phyloP scores from a whole-genome alignment of 1,284 basidiomycete species.

The Pterulicium gracile region DNA sequence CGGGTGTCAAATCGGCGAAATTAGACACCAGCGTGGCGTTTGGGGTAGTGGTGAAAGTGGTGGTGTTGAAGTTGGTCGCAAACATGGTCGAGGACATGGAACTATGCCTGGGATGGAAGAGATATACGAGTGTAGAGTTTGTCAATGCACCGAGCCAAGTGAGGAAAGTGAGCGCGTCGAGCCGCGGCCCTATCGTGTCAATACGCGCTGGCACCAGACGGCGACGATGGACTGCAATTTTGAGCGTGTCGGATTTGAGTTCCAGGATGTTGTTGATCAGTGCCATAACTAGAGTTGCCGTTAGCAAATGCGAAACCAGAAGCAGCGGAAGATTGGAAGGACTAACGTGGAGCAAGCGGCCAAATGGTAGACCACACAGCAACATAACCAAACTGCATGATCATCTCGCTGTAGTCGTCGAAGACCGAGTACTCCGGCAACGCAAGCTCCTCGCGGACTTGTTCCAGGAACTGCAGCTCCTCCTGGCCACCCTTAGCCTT shows the following conservation, averaged over 20 bases:
- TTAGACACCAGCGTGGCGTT: neutral
- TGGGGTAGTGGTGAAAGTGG: neutral
- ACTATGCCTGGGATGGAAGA: conserved; percentile 43
- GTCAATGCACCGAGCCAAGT: conserved; percentile 81
- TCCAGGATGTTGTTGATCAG: conserved; percentile 87
- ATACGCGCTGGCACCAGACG: conserved; percentile 80
- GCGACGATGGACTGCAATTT: conserved; percentile 80
- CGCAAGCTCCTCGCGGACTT: conserved; percentile 67
- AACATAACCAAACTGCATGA: conserved; percentile 90
- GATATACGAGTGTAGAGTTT: conserved; percentile 79
- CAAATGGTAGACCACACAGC: conserved; percentile 90
- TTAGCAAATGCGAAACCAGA: conserved; percentile 11
- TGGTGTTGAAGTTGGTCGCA: neutral
- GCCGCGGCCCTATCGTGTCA: conserved; percentile 92
- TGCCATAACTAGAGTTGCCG: conserved; percentile 42
- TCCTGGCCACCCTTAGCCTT: conserved; percentile 43
- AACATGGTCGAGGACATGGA: neutral
- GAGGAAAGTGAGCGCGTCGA: conserved; percentile 80
- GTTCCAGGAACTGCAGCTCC: conserved; percentile 67
- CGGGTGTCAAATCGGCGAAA: neutral
- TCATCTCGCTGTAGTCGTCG: conserved; percentile 91
- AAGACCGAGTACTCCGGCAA: conserved; percentile 78
- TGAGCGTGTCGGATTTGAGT: conserved; percentile 89
- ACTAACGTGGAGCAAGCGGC: conserved; percentile 79
- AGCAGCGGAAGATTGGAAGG: neutral